Base-by-base conservation (phyloP, 1,284 basidiomycete genomes). In the Leccinum subrobustum region DNA sequence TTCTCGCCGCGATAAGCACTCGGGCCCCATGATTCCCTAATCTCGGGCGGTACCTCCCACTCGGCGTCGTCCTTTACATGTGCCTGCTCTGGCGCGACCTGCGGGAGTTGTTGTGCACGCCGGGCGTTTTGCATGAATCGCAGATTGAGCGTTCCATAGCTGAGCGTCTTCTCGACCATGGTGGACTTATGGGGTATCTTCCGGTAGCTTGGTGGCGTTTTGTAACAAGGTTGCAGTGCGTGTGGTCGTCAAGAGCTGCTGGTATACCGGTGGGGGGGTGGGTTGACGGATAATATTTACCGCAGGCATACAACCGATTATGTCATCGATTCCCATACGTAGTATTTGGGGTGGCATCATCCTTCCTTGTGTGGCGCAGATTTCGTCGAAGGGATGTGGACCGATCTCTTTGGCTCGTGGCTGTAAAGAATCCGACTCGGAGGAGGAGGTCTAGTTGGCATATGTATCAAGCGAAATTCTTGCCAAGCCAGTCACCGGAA, bases 121-220 rank as follows among this genome's bases (percentile, higher is more conserved):
- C 82, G 80, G 0, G 87, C 85, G 77, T 88, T 89, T 74, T 89
- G 88, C 89, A 91, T 91, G 70, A 91, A 91, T 5, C 83, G 82
- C 44, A 91, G 79, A 67, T 83, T 83, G 14, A 91, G 78, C 0
- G 88, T 90, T 25, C 86, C 82, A 48, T 79, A 83, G 72, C 89
- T 91, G 54, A 91, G 78, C 1, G 79, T 78, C 73, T 86, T 88
- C 48, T 76, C 76, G 16, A 80, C 76, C 83, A 84, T 86, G 25
- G 1, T 51, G 16, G 2, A 42, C 18, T 59, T 51, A 8, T 50
- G 47, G 64, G 61, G 55, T 61, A 52, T 55, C 25, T 33, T 57
- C 25, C 6, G 29, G n/a, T 37, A 8, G 14, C 7, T 14, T 16
- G 7, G 16, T 39, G 42, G 20, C 9, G 23, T 39, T 23, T 47